Evolutionary conservation across 2,329 filamentous ascomycete genomes (phyloP).

Genomic region (Cladosporium phlei): DNA sequence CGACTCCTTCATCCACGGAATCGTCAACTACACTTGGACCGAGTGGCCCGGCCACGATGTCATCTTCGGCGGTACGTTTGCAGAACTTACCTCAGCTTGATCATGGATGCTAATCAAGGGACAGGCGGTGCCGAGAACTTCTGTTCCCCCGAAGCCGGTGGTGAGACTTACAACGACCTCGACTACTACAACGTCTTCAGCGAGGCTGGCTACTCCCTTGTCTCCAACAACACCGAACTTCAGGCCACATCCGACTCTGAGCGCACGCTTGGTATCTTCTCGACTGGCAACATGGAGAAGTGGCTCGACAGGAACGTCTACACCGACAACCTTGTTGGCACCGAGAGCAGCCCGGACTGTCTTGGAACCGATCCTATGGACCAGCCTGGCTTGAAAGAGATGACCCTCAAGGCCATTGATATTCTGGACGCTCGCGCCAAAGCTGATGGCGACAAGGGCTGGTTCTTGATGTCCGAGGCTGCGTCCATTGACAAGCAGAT

Average conservation of each 20-base stretch:
- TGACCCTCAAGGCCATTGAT: slow-evolving; percentile 83
- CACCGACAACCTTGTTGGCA: slow-evolving; percentile 60
- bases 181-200: slow-evolving; percentile 70
- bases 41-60: slow-evolving; percentile 70
- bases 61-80: slow-evolving; percentile 56
- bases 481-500: slow-evolving; percentile 88
- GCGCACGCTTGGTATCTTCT: slow-evolving; percentile 73
- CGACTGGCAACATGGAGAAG: slow-evolving; percentile 67
- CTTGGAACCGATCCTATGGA: slow-evolving; percentile 61
- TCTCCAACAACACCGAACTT: slow-evolving; percentile 70
- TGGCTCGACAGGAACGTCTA: slow-evolving; percentile 86
- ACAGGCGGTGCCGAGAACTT: slow-evolving; percentile 72
- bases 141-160: slow-evolving; percentile 49
- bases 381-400: slow-evolving; percentile 79
- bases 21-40: slow-evolving; percentile 78
- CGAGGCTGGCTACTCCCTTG: slow-evolving; percentile 66
- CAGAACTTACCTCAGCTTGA: too few relatives aligned
- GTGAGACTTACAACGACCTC: slow-evolving; percentile 61
- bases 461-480: slow-evolving; percentile 83
- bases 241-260: slow-evolving; percentile 52
- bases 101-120: too few relatives aligned
- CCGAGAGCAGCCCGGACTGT: slow-evolving; percentile 66
- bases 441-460: slow-evolving; percentile 56
- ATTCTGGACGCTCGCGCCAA: slow-evolving; percentile 63
- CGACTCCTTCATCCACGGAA: slow-evolving; percentile 69